Evolutionary conservation across 2,329 filamentous ascomycete genomes (phyloP), one percentile per base, ranked within the genome.

Genomic region (Epichloe coenophiala): DNA sequence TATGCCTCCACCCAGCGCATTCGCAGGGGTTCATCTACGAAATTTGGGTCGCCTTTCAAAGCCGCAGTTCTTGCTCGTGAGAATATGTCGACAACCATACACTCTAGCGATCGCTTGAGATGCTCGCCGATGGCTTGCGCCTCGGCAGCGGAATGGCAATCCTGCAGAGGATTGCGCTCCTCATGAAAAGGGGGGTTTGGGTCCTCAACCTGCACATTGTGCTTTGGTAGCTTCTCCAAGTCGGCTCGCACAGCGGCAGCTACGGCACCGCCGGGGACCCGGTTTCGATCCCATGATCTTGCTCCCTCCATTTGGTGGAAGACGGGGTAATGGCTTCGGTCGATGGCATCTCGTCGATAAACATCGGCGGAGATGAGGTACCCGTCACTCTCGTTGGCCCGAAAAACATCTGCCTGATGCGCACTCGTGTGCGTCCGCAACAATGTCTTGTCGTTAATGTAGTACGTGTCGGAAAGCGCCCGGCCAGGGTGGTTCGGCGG

Each of bases 301-400:
- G 91, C 91, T 12, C 89, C 91, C 66, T 98, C 93, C 90, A 97
- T 97, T 70, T 98, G 93, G 69, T 98, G 93, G 68, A 98, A 98
- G 52, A 95, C 81, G 0, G 93, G 93, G 68, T 97, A 97, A 69
- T 98, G 93, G 59, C 84, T 93, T 51, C 87, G 81, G 68, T 98
- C 93, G 61, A 98, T 85, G 51, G 91, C 90, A 77, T 98, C 93
- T 56, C 93, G 79, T 42, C 93, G 81, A 67, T 97, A 98, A 17
- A 98, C 93, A 65, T 98, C 93, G 23, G 91, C 93, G 53, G 85
- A 86, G 63, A 98, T 86, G 36, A 95, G 84, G 64, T 89, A 98
- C 3, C 91, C 93, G 38, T 82, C 77, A 59, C 77, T 85, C 50
- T 78, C 69, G 68, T 89, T 81, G 53, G 77, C 73, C 57, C 83